Evolutionary conservation across 306 rosid genomes (phyloP).

Genomic region (Betula pendula): DNA sequence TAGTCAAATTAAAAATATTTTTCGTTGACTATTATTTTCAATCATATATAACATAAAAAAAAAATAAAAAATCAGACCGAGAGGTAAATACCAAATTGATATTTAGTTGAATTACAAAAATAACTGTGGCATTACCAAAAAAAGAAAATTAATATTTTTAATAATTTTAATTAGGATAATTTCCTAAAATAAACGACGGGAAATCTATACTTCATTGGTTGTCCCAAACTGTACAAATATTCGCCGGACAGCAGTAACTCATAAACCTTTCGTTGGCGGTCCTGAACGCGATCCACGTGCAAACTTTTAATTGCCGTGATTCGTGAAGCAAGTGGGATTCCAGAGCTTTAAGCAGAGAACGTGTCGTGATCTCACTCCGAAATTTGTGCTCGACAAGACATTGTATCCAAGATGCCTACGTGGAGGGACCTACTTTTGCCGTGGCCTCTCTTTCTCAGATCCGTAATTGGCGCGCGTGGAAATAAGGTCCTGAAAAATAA

Average conservation of each 20-base stretch:
- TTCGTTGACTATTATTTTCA: too few relatives aligned
- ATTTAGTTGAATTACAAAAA: too few relatives aligned
- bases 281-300: neutral
- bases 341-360: neutral
- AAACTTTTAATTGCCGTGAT: neutral
- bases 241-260: neutral
- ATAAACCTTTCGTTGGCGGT: neutral
- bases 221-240: neutral
- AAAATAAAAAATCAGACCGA: too few relatives aligned
- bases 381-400: neutral
- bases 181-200: too few relatives aligned
- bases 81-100: too few relatives aligned
- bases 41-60: too few relatives aligned
- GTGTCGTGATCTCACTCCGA: neutral
- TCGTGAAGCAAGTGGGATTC: neutral
- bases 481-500: neutral
- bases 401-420: neutral
- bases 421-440: neutral
- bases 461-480: conserved; percentile 14
- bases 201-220: too few relatives aligned
- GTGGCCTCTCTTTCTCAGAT: neutral
- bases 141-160: too few relatives aligned
- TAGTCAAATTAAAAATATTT: too few relatives aligned
- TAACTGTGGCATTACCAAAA: neutral
- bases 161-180: too few relatives aligned